These are phyloP conservation scores for Coemansia sp. DNA, from an alignment of 192 early-diverging fungal genomes.

Conservation along the genomic window DNA sequence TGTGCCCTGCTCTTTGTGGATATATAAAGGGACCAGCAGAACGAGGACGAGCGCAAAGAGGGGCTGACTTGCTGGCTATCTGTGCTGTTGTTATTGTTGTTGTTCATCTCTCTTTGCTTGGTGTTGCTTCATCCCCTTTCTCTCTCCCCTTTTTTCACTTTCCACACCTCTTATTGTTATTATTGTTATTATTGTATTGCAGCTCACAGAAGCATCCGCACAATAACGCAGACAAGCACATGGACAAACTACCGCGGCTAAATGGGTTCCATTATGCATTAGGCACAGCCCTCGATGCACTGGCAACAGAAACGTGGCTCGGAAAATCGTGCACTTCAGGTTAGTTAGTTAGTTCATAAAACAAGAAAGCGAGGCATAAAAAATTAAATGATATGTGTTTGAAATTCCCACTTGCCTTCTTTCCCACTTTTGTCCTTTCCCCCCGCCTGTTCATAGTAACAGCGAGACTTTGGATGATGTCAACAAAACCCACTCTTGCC, in stretches of 20 bases:
- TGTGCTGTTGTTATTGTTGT: too few species aligned
- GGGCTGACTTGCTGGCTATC: too few species aligned
- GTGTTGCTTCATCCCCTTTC: neutral
- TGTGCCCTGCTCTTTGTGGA: neutral
- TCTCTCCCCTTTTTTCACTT: neutral
- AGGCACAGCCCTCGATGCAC: neutral
- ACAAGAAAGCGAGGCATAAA: neutral
- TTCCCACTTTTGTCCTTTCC: neutral
- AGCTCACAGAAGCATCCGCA: too few species aligned
- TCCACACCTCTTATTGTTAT: neutral
- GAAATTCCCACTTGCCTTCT: too few species aligned
- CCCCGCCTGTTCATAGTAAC: neutral
- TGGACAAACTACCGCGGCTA: neutral
- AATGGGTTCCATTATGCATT: slow-evolving; percentile 9
- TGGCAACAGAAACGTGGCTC: slow-evolving; percentile 2
- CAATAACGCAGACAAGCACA: too few species aligned
- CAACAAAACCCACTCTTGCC: neutral
- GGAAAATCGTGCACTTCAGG: neutral
- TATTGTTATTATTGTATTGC: neutral
- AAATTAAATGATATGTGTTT: neutral
- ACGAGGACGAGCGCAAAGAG: too few species aligned
- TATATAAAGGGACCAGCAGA: neutral
- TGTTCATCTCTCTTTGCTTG: too few species aligned
- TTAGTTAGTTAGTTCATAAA: neutral
- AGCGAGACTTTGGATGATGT: neutral